Conservation (phyloP, 768 basidiomycete species). For the Saitozyma podzolica region DNA sequence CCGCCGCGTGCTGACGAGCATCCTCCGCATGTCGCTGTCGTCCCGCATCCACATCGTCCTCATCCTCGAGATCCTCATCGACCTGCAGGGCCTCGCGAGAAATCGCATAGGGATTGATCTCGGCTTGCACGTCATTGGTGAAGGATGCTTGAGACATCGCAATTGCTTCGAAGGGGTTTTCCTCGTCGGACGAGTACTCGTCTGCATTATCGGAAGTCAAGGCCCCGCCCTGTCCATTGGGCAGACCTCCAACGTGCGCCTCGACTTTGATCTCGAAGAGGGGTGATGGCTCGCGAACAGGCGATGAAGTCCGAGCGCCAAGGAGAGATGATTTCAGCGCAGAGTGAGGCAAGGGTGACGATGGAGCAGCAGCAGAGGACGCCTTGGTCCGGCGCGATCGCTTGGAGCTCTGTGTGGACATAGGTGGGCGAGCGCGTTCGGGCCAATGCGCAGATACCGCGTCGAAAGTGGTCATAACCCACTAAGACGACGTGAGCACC, state of each 20-base stretch:
- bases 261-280: constrained; percentile 18
- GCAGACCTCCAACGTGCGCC: constrained; percentile 7
- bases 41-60: constrained; percentile 34
- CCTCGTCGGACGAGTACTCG: constrained; percentile 35
- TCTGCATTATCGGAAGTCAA: constrained; percentile 55
- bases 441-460: constrained; percentile 83
- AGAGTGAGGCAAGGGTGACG: constrained; percentile 9
- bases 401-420: constrained; percentile 33
- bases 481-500: constrained; percentile 39
- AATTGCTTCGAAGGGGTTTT: constrained; percentile 37
- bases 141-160: constrained; percentile 40
- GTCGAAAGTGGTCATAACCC: constrained; percentile 85
- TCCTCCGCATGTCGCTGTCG: constrained; percentile 27
- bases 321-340: constrained; percentile 7
- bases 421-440: constrained; percentile 16
- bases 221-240: constrained; percentile 13
- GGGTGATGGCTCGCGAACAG: constrained; percentile 3
- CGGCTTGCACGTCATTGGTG: constrained; percentile 23
- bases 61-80: constrained; percentile 51
- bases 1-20: constrained; percentile 37
- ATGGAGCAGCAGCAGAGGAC: constrained; percentile 10
- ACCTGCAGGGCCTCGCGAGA: constrained; percentile 37
- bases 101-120: constrained; percentile 32
- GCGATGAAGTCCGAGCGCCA: background rate
- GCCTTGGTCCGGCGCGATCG: constrained; percentile 20